Conservation (phyloP, 352 stramenopile genomes). For the Globisporangium nodosum region DNA sequence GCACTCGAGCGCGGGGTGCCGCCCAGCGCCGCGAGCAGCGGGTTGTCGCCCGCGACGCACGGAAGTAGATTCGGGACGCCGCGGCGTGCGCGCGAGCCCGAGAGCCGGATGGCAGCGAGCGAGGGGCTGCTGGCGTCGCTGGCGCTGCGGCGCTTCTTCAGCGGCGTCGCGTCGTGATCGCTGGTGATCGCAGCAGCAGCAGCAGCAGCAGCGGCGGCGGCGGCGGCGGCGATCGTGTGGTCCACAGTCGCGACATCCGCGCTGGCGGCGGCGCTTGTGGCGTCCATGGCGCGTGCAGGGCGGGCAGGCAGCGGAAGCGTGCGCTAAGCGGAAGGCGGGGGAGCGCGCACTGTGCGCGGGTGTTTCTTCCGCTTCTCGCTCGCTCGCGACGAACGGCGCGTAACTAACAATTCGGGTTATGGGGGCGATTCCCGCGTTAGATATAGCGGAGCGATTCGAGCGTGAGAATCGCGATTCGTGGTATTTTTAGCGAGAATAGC, state of each 20-base stretch:
- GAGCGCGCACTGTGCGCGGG: too few relatives aligned
- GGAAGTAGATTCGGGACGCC: slow-evolving; percentile 18
- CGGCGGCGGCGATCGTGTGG: slow-evolving; percentile 14
- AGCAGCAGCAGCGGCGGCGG: not conserved
- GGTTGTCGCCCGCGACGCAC: slow-evolving; percentile 41
- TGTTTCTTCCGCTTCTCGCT: too few relatives aligned
- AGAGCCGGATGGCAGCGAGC: not conserved
- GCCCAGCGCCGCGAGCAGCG: slow-evolving; percentile 52
- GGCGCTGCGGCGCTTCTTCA: not conserved
- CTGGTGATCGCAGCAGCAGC: not conserved
- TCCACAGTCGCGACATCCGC: slow-evolving; percentile 2
- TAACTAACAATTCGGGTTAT: too few relatives aligned
- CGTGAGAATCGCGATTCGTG: too few relatives aligned
- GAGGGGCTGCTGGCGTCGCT: not conserved
- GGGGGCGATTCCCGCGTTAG: too few relatives aligned
- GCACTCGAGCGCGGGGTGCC: slow-evolving; percentile 39
- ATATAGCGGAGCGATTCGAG: too few relatives aligned
- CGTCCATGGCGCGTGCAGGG: not conserved
- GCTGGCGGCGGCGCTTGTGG: not conserved
- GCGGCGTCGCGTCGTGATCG: not conserved
- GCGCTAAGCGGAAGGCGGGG: too few relatives aligned
- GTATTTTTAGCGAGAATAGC: too few relatives aligned
- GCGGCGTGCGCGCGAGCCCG: slow-evolving; percentile 7
- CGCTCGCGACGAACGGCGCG: too few relatives aligned
- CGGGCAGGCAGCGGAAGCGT: too few relatives aligned